Base-by-base conservation (phyloP, 2,329 filamentous ascomycete genomes). In the Fusarium buharicum region DNA sequence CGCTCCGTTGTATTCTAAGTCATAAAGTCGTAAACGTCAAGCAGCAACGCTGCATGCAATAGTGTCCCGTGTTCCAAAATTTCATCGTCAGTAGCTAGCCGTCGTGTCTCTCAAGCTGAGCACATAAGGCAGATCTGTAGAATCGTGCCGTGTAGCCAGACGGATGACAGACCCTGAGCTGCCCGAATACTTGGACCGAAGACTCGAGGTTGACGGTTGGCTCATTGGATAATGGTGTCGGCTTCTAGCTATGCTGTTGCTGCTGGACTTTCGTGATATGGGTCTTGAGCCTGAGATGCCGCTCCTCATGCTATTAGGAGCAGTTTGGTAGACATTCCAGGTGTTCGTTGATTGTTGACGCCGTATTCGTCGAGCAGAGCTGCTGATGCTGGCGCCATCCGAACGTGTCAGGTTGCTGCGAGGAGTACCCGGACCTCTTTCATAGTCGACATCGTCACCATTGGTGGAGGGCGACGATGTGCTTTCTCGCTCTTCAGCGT, bases 291-390 rank as follows among this genome's bases (percentile, higher is more conserved):
- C 75, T n/a, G 75, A 73, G 14, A 67, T 72, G 11, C 74, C 77
- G 55, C 81, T 83, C 39, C 76, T 77, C 7, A 82, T 78, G 22
- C 83, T 85, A n/a, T 81, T 84, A 1, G 83, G 83, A 14, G 83
- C 83, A 7, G 83, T 85, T 48, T 78, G 76, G 62, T 81, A 85
- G 18, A 78, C 73, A 38, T 74, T 75, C 76, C 79, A 77, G 8
- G 78, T 79, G 22, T 75, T 75, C 7, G 75, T 75, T 7, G 81
- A 83, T 14, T 79, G 76, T 33, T 76, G 76, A 24, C 79, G 77
- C 48, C 67, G 71, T 2, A 70, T 58, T 18, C 74, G 64, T 8
- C 70, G 70, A 13, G 68, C 58, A 3, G 76, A 78, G 47, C 67
- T 72, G 14, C 69, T 69, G 12, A 73, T 74, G 64, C 75, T 77